Evolutionary conservation across 768 basidiomycete genomes (phyloP).

Genomic region (Boletellus ananas): DNA sequence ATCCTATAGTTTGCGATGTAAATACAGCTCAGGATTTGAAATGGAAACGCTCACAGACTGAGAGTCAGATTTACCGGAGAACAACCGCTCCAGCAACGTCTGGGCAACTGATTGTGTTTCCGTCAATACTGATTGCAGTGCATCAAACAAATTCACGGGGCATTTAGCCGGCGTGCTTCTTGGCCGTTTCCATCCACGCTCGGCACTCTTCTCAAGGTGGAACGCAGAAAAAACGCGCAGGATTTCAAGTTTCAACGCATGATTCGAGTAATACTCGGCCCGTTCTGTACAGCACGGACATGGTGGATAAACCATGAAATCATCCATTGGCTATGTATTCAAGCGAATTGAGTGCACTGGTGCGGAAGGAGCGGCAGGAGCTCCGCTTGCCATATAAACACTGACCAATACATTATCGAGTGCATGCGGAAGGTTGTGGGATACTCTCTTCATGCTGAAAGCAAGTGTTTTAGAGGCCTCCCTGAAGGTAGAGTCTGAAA

Average conservation of each 20-base stretch:
- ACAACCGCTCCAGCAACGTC: slow-evolving; percentile 15
- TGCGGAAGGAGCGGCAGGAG: slow-evolving; percentile 7
- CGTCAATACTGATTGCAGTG: slow-evolving; percentile 20
- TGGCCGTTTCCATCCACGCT: background rate
- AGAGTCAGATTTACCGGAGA: slow-evolving; percentile 8
- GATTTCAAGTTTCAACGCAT: slow-evolving; percentile 38
- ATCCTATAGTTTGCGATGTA: slow-evolving; percentile 22
- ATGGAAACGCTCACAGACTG: slow-evolving; percentile 24
- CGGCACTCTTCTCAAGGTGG: slow-evolving; percentile 34
- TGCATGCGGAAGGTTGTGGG: slow-evolving; percentile 3
- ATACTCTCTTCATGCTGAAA: slow-evolving; percentile 9
- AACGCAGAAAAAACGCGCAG: slow-evolving; percentile 41
- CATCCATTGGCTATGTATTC: slow-evolving; percentile 47
- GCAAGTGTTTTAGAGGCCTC: slow-evolving; percentile 11
- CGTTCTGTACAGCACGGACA: slow-evolving; percentile 27
- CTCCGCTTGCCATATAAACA: slow-evolving; percentile 18
- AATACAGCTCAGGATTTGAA: background rate
- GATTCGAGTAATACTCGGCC: slow-evolving; percentile 24
- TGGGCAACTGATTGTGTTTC: slow-evolving; percentile 19
- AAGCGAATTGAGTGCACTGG: slow-evolving; percentile 21
- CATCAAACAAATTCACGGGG: slow-evolving; percentile 12
- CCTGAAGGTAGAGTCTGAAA: slow-evolving; percentile 16
- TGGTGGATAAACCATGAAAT: slow-evolving; percentile 41
- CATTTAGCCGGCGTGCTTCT: slow-evolving; percentile 2
- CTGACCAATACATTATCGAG: slow-evolving; percentile 28